Evolutionary conservation across 2,329 filamentous ascomycete genomes (phyloP), one percentile per base, ranked within the genome.

Genomic region (Dothiorella sarmentorum): DNA sequence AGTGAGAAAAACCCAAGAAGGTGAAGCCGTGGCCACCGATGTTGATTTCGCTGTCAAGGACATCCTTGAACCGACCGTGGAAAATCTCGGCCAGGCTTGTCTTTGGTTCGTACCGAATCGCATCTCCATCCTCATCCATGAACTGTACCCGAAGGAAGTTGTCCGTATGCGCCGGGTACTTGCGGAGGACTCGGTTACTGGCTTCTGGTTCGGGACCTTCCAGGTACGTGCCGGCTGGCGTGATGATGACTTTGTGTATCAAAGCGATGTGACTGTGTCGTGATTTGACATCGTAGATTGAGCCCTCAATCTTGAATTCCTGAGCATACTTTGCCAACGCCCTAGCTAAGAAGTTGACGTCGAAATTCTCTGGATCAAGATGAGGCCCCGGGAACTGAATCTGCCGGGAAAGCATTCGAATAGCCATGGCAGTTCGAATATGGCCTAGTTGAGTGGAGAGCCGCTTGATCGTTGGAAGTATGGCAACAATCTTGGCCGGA

Each of bases 1-100:
- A 93, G 69, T 92, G 87, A 0, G 88, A 91, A 69, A 91, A 93
- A 0, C 89, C 89, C 0, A 93, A 76, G 65, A 92, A 93, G 0
- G 73, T 71, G 43, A 61, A 52, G 65, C 85, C 91, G 0, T 71
- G 67, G 11, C 85, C 77, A 0, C 85, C 88, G 2, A 93, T 82
- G 0, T 73, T 66, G 26, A 95, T 82, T 0, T 85, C 85, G 0
- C 77, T 66, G 2, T 75, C 69, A 7, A 94, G 76, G 0, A 90
- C 73, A 0, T 67, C 62, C 55, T 82, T 81, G 70, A 91, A 92
- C 0, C 86, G 82, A 0, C 69, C 64, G 61, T 84, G 82, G 47
- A 74, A 78, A 7, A 91, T 77, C 0, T 63, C 42, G 0, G 82
- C 76, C 4, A 82, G 73, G 1, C 79, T 80, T 1, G 77, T 67